Conservation (phyloP, 495 filamentous ascomycete genomes). For the Collariella sp. region DNA sequence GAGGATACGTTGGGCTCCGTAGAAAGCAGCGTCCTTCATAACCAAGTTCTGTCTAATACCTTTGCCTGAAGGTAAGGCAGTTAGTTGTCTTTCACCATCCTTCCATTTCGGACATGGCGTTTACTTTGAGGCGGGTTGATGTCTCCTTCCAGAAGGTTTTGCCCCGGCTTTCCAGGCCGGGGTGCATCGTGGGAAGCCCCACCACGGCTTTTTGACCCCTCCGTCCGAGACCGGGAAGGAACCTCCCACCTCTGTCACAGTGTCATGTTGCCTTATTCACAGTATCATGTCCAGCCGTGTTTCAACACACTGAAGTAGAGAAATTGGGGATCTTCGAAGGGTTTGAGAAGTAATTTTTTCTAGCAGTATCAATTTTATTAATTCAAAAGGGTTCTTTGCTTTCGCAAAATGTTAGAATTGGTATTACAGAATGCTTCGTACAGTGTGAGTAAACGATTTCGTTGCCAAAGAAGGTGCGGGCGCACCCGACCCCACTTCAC, state of each 20-base stretch:
- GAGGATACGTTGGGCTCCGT: too few relatives aligned
- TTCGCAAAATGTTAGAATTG: too few relatives aligned
- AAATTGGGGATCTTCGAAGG: background rate
- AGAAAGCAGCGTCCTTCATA: too few relatives aligned
- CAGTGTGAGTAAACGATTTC: too few relatives aligned
- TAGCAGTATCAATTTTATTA: background rate
- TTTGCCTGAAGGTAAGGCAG: too few relatives aligned
- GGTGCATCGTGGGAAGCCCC: background rate
- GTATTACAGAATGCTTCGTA: too few relatives aligned
- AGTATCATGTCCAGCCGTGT: background rate
- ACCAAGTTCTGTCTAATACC: too few relatives aligned
- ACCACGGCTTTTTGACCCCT: slow-evolving; percentile 7
- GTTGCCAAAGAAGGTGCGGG: too few relatives aligned
- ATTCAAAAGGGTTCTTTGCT: too few relatives aligned
- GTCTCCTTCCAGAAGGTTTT: background rate
- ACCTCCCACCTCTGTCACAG: background rate
- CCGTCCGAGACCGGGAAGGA: background rate
- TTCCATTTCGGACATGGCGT: background rate
- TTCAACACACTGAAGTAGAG: background rate
- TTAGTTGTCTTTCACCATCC: too few relatives aligned
- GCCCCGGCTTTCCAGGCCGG: background rate
- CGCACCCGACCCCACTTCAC: too few relatives aligned
- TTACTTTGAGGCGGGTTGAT: background rate
- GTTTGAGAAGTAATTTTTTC: background rate
- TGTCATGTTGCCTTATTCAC: background rate